Conservation (phyloP, 139 green algal genomes). For the Chlamydomonas sp. region DNA sequence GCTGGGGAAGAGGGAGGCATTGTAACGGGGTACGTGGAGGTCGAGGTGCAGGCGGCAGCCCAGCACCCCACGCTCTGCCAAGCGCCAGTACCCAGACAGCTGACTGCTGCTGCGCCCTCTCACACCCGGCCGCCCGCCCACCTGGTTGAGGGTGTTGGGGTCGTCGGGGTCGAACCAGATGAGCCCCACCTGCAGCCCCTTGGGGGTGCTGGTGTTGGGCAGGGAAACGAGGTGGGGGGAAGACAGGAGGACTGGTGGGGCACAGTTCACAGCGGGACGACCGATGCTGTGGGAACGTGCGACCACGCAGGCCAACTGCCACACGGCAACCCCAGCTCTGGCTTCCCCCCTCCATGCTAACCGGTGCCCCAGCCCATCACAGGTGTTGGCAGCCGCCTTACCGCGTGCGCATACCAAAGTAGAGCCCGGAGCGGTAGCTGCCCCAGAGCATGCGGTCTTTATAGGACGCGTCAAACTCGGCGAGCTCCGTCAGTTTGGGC, state of each 20-base stretch:
- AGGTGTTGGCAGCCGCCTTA: neutral
- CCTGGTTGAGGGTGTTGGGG: slow-evolving; percentile 32
- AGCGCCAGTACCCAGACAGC: no score
- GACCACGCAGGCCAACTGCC: neutral
- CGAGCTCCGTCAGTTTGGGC: slow-evolving; percentile 48
- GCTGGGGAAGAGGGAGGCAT: neutral
- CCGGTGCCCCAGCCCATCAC: neutral
- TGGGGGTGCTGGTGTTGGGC: slow-evolving; percentile 40
- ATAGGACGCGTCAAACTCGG: slow-evolving; percentile 54
- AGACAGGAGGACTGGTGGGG: neutral
- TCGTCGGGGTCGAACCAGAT: slow-evolving; percentile 85
- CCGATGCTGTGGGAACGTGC: neutral
- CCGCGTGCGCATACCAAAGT: slow-evolving; percentile 89
- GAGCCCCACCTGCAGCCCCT: slow-evolving; percentile 78
- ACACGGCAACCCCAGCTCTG: neutral
- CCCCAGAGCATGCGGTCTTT: slow-evolving; percentile 85
- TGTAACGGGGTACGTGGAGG: no score
- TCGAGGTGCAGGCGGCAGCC: no score
- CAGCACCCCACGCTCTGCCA: no score
- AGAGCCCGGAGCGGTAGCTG: slow-evolving; percentile 89
- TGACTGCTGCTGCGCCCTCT: no score
- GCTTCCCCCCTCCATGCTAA: neutral
- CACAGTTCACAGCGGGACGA: neutral
- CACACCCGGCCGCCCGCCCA: slow-evolving; percentile 23
- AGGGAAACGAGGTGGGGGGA: neutral